phyloP scores from a whole-genome alignment of 305 asterid species.

The Withania somnifera region DNA sequence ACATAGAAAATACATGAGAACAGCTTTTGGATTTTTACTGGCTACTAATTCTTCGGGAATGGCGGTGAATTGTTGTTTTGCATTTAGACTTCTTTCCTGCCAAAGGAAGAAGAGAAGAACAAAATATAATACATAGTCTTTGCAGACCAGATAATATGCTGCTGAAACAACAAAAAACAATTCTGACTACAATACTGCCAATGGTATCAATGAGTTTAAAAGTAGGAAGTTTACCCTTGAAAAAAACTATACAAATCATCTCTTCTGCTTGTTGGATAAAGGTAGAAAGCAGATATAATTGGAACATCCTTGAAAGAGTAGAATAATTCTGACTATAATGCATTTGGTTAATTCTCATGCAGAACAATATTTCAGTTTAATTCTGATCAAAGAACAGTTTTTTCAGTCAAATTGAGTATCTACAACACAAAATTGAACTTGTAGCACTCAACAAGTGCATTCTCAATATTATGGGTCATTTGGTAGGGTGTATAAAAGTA shows the following conservation, averaged over 20 bases:
- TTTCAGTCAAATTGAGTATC: background rate
- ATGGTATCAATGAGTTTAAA: background rate
- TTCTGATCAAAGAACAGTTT: background rate
- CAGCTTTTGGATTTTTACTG: background rate
- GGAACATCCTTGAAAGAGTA: background rate
- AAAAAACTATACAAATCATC: background rate
- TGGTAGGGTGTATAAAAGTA: background rate
- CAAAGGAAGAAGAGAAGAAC: slow-evolving; percentile 2
- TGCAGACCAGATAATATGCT: background rate
- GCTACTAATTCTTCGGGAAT: background rate
- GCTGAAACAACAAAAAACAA: background rate
- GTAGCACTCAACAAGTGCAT: background rate
- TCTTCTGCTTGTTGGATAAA: background rate
- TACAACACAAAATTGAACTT: background rate
- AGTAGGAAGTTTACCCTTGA: background rate
- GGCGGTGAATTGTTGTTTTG: background rate
- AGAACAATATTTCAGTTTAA: background rate
- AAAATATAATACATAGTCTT: background rate
- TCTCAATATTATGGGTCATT: background rate
- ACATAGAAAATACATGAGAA: background rate
- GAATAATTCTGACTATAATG: background rate
- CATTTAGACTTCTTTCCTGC: background rate
- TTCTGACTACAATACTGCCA: background rate
- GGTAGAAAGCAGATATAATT: background rate
- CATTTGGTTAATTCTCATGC: background rate